phyloP scores from a whole-genome alignment of 202 grass and related monocot genomes.

The Dendrocalamus latiflorus region DNA sequence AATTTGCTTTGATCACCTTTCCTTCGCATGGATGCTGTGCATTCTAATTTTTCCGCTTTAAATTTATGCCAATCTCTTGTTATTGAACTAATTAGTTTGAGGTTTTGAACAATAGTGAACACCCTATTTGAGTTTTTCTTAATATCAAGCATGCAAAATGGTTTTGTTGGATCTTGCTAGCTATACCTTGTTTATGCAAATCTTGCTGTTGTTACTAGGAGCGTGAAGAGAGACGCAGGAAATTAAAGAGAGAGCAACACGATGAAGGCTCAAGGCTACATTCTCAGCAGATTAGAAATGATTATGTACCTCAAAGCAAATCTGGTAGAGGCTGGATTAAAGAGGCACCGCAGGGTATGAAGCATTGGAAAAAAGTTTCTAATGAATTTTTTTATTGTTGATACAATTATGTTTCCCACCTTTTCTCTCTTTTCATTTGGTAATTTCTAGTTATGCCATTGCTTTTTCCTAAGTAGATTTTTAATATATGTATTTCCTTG shows the following conservation, averaged over 20 bases:
- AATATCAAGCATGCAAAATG: neutral
- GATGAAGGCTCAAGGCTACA: slow-evolving; percentile 58
- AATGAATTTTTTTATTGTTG: neutral
- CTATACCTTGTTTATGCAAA: neutral
- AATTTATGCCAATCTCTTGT: neutral
- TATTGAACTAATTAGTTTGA: too few species aligned
- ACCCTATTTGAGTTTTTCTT: neutral
- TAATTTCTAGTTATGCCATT: neutral
- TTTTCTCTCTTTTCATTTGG: neutral
- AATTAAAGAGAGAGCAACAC: slow-evolving; percentile 60
- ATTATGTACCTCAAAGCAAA: slow-evolving; percentile 59
- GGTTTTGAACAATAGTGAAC: neutral
- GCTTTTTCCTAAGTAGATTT: neutral
- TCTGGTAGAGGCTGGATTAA: slow-evolving; percentile 50
- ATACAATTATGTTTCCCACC: neutral
- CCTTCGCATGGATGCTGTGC: neutral
- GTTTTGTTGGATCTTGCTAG: neutral
- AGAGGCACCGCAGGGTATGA: slow-evolving; percentile 79
- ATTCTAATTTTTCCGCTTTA: neutral
- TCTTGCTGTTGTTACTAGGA: slow-evolving; percentile 48
- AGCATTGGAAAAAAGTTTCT: neutral
- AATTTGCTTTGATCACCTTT: neutral
- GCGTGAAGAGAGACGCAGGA: slow-evolving; percentile 78
- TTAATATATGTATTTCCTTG: too few species aligned
- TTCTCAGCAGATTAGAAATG: slow-evolving; percentile 50